A percentile compares a stretch with the other conserved stretches of the same genome.
phyloP scores from a whole-genome alignment of 106 monocot species.

The Phalaenopsis equestris region DNA sequence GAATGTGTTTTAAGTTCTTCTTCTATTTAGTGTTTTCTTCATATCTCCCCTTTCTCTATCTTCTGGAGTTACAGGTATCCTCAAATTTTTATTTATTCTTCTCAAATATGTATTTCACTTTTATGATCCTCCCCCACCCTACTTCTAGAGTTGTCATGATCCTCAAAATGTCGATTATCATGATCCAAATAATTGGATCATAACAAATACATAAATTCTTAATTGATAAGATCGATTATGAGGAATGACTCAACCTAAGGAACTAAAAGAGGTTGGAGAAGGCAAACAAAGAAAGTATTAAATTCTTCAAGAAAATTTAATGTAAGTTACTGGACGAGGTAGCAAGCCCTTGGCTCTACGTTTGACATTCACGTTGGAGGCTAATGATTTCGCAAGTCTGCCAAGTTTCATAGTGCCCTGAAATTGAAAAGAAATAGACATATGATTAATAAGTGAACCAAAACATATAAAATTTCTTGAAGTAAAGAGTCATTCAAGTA shows the following conservation, averaged over 20 bases:
- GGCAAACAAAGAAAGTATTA: neutral
- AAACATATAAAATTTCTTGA: neutral
- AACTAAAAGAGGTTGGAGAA: neutral
- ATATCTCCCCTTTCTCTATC: too few relatives aligned
- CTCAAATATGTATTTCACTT: too few relatives aligned
- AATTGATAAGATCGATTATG: neutral
- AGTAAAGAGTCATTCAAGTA: constrained; percentile 11
- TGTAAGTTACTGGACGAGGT: constrained; percentile 74
- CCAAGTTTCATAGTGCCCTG: constrained; percentile 90
- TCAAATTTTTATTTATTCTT: too few relatives aligned
- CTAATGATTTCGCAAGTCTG: constrained; percentile 87
- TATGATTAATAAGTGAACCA: neutral
- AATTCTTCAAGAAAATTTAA: neutral
- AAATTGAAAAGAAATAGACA: constrained; percentile 16
- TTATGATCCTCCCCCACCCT: too few relatives aligned
- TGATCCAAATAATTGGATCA: too few relatives aligned
- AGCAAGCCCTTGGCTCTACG: constrained; percentile 90
- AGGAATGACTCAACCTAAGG: neutral
- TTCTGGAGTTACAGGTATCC: too few relatives aligned
- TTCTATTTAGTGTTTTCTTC: too few relatives aligned
- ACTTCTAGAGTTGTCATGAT: too few relatives aligned
- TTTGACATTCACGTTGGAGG: constrained; percentile 64
- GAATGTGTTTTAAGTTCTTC: too few relatives aligned
- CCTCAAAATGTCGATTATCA: too few relatives aligned
- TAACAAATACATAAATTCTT: too few relatives aligned